Evolutionary conservation across 2,329 filamentous ascomycete genomes (phyloP), one percentile per base, ranked within the genome.

Genomic region (Penicillium sp.): DNA sequence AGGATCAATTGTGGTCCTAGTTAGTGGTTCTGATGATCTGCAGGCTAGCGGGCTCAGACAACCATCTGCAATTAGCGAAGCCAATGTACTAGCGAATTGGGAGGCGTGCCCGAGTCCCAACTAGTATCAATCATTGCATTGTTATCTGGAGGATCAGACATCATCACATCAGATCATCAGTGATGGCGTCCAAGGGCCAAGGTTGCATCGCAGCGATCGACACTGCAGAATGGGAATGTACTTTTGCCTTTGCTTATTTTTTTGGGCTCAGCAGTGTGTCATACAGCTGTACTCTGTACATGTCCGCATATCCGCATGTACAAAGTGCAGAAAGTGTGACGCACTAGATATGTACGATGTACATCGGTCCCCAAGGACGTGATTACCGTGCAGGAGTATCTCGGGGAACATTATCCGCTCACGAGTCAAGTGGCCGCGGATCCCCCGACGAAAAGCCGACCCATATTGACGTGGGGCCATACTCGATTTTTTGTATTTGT

Each of bases 351-450:
- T 36, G 45, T 47, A 47, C 19, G 31, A 34, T 36, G 43, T 19
- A 38, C 21, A 46, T 41, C 23, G n/a, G 23, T 27, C 41, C 55
- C 53, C 31, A 55, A 52, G 44, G 56, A 44, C 23, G 4, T 31
- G 33, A 47, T 33, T 53, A 45, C 54, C 54, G 47, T 56, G 53
- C 40, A 55, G 50, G 46, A 50, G 53, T 43, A 55, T 43, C 57
- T 55, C 55, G 46, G 63, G 62, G 60, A 54, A 54, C 43, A 57
- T 52, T 36, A 62, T 45, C 53, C 60, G 49, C 55, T 57, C 45
- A 29, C 11, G n/a, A 33, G 41, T 40, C 45, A 25, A 66, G 51
- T 65, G 60, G 59, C 29, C 48, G 65, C 65, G 65, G 63, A 65
- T 65, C 45, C 19, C 19, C 46, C 29, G 41, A 31, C 11, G 43